Conservation (phyloP, 805 yeast species). For the Torulaspora delbrueckii region DNA sequence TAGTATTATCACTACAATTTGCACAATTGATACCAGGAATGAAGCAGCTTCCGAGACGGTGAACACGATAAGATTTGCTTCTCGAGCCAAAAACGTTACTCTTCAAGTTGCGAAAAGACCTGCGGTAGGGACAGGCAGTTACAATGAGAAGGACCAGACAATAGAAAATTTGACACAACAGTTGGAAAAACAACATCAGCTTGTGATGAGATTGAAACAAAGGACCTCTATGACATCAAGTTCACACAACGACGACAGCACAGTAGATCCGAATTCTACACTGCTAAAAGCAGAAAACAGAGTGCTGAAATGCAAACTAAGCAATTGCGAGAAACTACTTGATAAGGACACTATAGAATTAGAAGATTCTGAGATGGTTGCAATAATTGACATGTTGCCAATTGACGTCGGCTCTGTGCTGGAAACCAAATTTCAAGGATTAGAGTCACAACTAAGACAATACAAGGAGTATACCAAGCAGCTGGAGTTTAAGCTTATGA, state of each 20-base stretch:
- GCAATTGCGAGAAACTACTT: slow-evolving; percentile 60
- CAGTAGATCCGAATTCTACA: slow-evolving; percentile 34
- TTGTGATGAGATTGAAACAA: slow-evolving; percentile 1
- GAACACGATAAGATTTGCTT: slow-evolving; percentile 86
- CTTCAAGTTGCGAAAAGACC: slow-evolving; percentile 52
- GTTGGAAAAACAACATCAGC: slow-evolving; percentile 55
- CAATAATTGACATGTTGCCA: slow-evolving; percentile 54
- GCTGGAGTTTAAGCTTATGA: slow-evolving; percentile 16
- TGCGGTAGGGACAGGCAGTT: slow-evolving; percentile 32
- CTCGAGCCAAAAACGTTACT: slow-evolving; percentile 82
- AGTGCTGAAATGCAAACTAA: slow-evolving; percentile 60
- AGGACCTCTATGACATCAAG: background rate
- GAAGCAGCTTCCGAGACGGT: slow-evolving; percentile 69
- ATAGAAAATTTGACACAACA: slow-evolving; percentile 55
- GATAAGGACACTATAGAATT: slow-evolving; percentile 54
- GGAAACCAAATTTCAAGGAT: slow-evolving; percentile 27
- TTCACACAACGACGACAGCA: slow-evolving; percentile 5
- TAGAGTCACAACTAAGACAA: slow-evolving; percentile 33
- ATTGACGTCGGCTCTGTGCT: slow-evolving; percentile 38
- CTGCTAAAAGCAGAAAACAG: slow-evolving; percentile 59
- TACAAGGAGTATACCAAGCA: slow-evolving; percentile 23
- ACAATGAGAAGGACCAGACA: slow-evolving; percentile 43
- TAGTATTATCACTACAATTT: slow-evolving; percentile 75
- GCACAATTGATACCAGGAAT: slow-evolving; percentile 72
- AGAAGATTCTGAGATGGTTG: slow-evolving; percentile 51